These are phyloP conservation scores for Macrophomina pseudophaseolina DNA, from an alignment of 2,329 filamentous ascomycete species.

Conservation along the genomic window DNA sequence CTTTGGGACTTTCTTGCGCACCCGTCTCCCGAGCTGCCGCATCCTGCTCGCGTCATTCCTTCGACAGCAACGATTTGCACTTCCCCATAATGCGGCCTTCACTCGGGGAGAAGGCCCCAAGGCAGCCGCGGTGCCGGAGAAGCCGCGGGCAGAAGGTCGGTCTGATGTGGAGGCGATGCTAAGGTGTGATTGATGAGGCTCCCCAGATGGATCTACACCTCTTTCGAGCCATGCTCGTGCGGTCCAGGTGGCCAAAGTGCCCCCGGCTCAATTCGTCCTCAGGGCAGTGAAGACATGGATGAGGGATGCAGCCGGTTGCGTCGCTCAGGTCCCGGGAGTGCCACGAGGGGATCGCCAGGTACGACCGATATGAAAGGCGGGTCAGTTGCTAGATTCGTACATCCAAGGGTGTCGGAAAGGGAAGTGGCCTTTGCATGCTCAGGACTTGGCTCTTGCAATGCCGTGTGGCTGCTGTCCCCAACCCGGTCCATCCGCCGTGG, in stretches of 20 bases:
- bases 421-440: slow-evolving; percentile 2
- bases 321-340: slow-evolving; percentile 15
- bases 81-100: not conserved
- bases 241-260: slow-evolving; percentile 14
- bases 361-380: slow-evolving; percentile 25
- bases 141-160: slow-evolving; percentile 1
- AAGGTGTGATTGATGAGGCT: slow-evolving; percentile 20
- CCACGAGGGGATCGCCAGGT: slow-evolving; percentile 28
- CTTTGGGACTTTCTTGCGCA: not conserved
- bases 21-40: slow-evolving; percentile 16
- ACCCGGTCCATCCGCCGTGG: slow-evolving; percentile 10
- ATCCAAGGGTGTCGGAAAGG: slow-evolving; percentile 8
- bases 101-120: slow-evolving; percentile 13
- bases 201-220: slow-evolving; percentile 19
- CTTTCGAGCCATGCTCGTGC: slow-evolving; percentile 3
- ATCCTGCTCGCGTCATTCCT: slow-evolving; percentile 18
- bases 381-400: slow-evolving; percentile 12
- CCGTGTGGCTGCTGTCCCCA: slow-evolving; percentile 13
- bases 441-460: slow-evolving; percentile 22
- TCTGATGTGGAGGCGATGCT: not conserved
- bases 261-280: slow-evolving; percentile 2
- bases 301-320: slow-evolving; percentile 4
- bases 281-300: slow-evolving; percentile 22
- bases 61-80: slow-evolving; percentile 12
- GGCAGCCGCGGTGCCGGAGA: slow-evolving; percentile 13